Evolutionary conservation across 2,329 filamentous ascomycete species (phyloP), one percentile per base, ranked within the genome.

Genomic region (Capronia epimyces): DNA sequence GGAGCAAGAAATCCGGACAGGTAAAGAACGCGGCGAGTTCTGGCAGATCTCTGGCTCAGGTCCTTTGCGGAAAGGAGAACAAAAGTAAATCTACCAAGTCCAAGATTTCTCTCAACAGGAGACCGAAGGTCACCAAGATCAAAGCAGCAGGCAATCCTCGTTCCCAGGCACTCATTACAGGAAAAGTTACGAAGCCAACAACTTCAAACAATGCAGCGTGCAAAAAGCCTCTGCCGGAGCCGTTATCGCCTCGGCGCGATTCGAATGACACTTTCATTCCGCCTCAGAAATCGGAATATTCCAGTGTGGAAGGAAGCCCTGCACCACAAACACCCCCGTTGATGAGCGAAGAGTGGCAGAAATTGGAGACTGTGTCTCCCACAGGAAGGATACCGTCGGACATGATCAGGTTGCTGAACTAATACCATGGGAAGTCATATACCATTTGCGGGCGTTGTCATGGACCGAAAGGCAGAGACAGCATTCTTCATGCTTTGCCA

Each of bases 21-120:
- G 48, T 53, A 6, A 60, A 57, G 31, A 63, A 61, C 42, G 48
- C 62, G 24, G 60, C 60, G 15, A 62, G 58, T 46, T 39, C 53
- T 20, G 55, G 56, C 12, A 55, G 25, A 31, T 48, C 53, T 22
- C 49, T 64, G 32, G 47, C 53, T 4, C 55, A 62, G 22, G 50
- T 63, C 15, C 57, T 62, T 8, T 49, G 56, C 41, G 49, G 52
- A 13, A 60, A 62, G 39, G 53, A 56, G 36, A 61, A 60, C 29
- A 51, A 48, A 24, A 27, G 10, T 10, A 51, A 57, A 16, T 18
- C 21, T 25, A 43, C 16, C 9, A 59, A 55, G 32, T 46, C 59
- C 1, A 56, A 58, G 41, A 56, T 50, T 25, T 51, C 58, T 27
- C 43, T 52, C 47, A 59, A 55, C 43, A 50, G 49, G 21, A 47